Evolutionary conservation across 805 yeast genomes (phyloP), one percentile per base, ranked within the genome.

Genomic region (baker's yeast (Saccharomyces cerevisiae)): DNA sequence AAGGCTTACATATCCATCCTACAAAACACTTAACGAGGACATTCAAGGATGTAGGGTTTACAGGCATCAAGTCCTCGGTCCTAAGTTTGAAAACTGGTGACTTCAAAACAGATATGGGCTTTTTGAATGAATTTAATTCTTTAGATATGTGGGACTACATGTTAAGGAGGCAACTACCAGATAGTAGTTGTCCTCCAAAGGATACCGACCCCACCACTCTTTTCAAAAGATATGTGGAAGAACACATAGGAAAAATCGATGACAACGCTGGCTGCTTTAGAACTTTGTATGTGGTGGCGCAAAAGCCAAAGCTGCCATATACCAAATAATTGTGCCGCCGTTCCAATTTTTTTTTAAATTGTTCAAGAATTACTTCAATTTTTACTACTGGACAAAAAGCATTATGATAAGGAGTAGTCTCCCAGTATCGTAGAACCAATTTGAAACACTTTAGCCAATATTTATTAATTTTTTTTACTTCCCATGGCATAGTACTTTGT

Each of bases 21-120:
- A 64, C 69, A 17, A 59, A 59, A 30, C 63, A 65, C 50, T 48
- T 69, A 10, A 58, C 60, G 9, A 59, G 56, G 22, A 57, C 58
- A 2, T 59, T 67, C 26, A 62, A 61, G 41, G 63, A 66, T 29
- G 65, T 59, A 5, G 72, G 72, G 1, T 67, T 67, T 51, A 55
- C 58, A 3, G 62, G 64, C 50, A 57, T 69, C 6, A 67, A 68
- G 31, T 60, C 63, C 31, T 53, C 70, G 0, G 57, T 62, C 4
- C 28, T 69, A 14, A 62, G 62, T 53, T 54, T 67, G 26, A 62
- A 63, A 30, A 53, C 61, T 6, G 72, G 71, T 30, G 70, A 67
- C 52, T 51, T 66, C 8, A 53, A 58, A 8, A 59, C 59, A 11
- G 62, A 65, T 10, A 64, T 69, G 67, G 71, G 71, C 2, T 62